phyloP scores from a whole-genome alignment of 1,284 basidiomycete genomes.

The Fistulinella staudtii region DNA sequence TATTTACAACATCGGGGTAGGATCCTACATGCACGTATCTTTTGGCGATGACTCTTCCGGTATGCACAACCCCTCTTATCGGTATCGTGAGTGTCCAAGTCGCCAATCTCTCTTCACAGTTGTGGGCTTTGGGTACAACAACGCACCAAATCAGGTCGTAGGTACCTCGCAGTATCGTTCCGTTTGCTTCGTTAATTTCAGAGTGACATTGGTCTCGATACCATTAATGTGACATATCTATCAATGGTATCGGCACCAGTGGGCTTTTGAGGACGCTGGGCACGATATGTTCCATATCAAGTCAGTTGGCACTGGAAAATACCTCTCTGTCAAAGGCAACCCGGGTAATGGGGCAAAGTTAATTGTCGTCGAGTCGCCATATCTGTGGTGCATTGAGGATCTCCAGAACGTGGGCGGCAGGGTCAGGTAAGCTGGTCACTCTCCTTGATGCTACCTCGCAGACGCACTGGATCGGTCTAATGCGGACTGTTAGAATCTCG shows the following conservation, averaged over 20 bases:
- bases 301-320: slow-evolving; percentile 36
- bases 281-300: slow-evolving; percentile 38
- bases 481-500: slow-evolving; percentile 30
- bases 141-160: slow-evolving; percentile 49
- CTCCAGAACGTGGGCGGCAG: slow-evolving; percentile 7
- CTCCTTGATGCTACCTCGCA: no score
- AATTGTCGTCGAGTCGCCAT: slow-evolving; percentile 33
- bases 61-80: slow-evolving; percentile 33
- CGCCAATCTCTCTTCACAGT: no score
- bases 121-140: slow-evolving; percentile 45
- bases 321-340: slow-evolving; percentile 37
- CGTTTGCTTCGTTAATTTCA: no score
- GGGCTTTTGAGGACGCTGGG: slow-evolving; percentile 42
- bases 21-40: no score
- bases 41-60: slow-evolving; percentile 43
- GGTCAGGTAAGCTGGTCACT: slow-evolving; percentile 16
- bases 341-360: slow-evolving; percentile 27
- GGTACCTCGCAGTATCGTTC: background rate
- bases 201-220: no score
- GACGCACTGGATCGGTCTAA: no score
- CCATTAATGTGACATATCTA: no score
- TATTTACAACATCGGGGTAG: no score
- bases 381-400: slow-evolving; percentile 42
- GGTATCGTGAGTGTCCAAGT: no score
- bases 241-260: no score